Evolutionary conservation across 129 eudicot genomes (phyloP).

Genomic region (Artemisia tridentata): DNA sequence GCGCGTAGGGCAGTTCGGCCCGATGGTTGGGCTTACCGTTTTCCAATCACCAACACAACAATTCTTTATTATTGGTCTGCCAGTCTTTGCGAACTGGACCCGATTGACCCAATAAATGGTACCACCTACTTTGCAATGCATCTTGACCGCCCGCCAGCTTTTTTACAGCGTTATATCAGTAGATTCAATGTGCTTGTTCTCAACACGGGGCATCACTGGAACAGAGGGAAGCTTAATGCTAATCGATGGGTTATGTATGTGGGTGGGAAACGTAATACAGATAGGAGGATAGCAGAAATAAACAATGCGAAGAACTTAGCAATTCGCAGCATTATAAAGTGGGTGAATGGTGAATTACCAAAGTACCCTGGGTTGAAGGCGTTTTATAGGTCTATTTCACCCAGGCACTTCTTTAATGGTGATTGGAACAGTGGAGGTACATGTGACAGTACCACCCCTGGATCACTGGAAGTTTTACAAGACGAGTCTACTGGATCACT

Average conservation of each 20-base stretch:
- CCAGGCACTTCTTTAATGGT: conserved; percentile 93
- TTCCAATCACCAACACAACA: conserved; percentile 72
- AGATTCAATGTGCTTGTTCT: conserved; percentile 65
- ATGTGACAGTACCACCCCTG: conserved; percentile 77
- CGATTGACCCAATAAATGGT: conserved; percentile 40
- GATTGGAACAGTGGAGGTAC: conserved; percentile 98
- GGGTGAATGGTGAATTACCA: conserved; percentile 68
- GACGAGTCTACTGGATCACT: conserved; percentile 63
- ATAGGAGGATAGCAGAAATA: conserved; percentile 49
- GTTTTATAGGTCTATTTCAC: conserved; percentile 77
- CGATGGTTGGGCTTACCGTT: conserved; percentile 89
- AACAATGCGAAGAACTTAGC: conserved; percentile 70
- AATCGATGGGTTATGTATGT: conserved; percentile 86
- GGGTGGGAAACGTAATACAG: conserved; percentile 60
- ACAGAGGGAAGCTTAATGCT: conserved; percentile 75
- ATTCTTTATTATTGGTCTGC: conserved; percentile 93
- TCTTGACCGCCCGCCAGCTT: conserved; percentile 81
- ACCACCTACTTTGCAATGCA: conserved; percentile 68
- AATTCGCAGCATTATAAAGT: conserved; percentile 52
- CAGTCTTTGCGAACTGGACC: conserved; percentile 70
- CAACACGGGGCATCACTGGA: conserved; percentile 97
- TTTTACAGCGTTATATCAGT: conserved; percentile 51
- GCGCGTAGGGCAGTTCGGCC: conserved; percentile 65
- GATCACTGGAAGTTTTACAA: conserved; percentile 49
- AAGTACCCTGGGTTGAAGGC: conserved; percentile 63